Percentiles rank a stretch among this genome's conserved stretches.
Conservation (phyloP, 306 rosid genomes). For the Canavalia ensiformis region DNA sequence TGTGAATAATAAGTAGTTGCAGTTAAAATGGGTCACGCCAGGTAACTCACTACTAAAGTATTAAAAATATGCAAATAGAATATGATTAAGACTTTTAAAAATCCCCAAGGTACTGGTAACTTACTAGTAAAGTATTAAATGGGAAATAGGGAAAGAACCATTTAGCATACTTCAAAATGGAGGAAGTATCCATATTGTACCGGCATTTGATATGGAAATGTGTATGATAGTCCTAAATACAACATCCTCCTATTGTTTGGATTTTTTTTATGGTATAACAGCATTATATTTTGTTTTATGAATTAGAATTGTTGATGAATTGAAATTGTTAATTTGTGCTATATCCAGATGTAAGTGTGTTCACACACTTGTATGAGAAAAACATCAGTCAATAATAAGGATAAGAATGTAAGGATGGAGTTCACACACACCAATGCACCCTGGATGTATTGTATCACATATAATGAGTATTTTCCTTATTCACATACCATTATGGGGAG, state of each 20-base stretch:
- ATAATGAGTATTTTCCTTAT: background rate
- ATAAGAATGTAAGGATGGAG: background rate
- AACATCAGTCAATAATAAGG: background rate
- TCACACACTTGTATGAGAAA: background rate
- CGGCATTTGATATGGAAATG: background rate
- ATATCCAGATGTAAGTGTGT: background rate
- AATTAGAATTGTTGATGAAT: background rate
- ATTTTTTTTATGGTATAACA: background rate
- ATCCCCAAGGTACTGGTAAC: no score
- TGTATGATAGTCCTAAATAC: background rate
- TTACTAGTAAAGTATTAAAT: background rate
- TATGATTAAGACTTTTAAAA: no score
- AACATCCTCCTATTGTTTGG: background rate
- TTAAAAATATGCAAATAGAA: no score
- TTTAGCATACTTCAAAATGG: no score
- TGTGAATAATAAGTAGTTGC: background rate
- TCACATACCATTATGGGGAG: background rate
- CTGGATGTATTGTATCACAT: background rate
- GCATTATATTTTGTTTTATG: slow-evolving; percentile 3
- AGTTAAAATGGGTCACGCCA: background rate
- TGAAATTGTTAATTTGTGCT: background rate
- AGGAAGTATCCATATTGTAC: no score
- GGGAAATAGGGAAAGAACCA: no score
- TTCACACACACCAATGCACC: background rate
- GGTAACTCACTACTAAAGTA: no score